Evolutionary conservation across 257 asterid species (phyloP), one percentile per base, ranked within the genome.

Genomic region (Capsicum rhomboideum): DNA sequence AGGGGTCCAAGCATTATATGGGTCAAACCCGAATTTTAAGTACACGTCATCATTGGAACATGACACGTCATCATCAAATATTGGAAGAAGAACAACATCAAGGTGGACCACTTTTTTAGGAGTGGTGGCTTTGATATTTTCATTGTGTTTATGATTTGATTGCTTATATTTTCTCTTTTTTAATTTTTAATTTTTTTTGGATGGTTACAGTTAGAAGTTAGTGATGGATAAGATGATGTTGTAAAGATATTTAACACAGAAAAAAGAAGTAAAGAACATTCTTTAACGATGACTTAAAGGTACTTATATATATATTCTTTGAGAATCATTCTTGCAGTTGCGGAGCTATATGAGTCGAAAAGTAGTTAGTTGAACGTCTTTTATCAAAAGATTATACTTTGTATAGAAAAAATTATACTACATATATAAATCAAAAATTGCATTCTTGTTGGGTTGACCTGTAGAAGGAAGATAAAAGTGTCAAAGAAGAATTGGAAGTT

Each of bases 1-100:
- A 54, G 99, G 97, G 34, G 83, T 96, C 44, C 97, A 93, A 67
- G 92, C 94, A 0, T 20, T 96, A 21, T 96, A 96, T 54, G 99
- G 99, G 89, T 89, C 96, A 9, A 94, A 93, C 87, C 99, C 97
- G 37, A 91, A 91, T 87, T 93, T 90, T 63, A 88, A 82, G 29
- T 88, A 85, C 28, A 89, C 88, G 23, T 83, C 98, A 17, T 80
- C 88, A 26, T 80, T 90, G n/a, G 91, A 87, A 26, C 92, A 97
- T 8, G 96, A 91, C 54, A 61, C 86, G 16, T 94, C 98, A 2
- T 91, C 96, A 69, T 80, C 69, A 11, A 21, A 29, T 79, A 86
- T 40, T 40, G 44, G 85, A 49, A 86, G 87, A 81, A 86, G 40
- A 80, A 31, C 81, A 78, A 42, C 83, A 20, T 82, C 79, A 23